Evolutionary conservation across 2,329 filamentous ascomycete species (phyloP), one percentile per base, ranked within the genome.

Genomic region (Grosmannia huntii): DNA sequence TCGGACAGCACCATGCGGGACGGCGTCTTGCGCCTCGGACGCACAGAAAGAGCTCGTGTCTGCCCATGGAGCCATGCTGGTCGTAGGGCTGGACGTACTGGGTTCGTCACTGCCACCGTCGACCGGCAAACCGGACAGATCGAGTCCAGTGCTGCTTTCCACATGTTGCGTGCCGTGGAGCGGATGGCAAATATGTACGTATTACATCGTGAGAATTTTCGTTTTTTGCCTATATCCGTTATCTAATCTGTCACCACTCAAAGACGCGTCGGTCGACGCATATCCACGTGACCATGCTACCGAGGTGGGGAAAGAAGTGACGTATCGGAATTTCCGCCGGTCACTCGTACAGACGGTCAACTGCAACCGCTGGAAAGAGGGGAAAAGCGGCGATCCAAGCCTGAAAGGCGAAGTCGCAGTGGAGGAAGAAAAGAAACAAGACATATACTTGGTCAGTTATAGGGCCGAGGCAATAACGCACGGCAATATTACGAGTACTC

Each of bases 1-100:
- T 81, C 75, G 10, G 81, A 81, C 7, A 84, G 73, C 33, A 80
- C 75, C 80, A 83, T 82, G 55, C 81, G 79, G 49, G 79, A 80
- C 41, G 81, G 76, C 57, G 61, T 57, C 25, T 49, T 61, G 5
- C 60, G 51, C 9, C 51, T 59, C 11, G 48, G 58, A 7, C 50
- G 56, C 9, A 50, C 53, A 5, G 58, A 58, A 10, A 60, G 36
- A n/a, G 51, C 58, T 6, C 62, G 60, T 5, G 58, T 61, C 33
- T 62, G 60, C 50, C 16, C 41, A 5, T 14, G 21, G 19, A 27
- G 41, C 54, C 49, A 58, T 55, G 27, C 33, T 23, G 21, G 46
- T 5, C 49, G 9, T n/a, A 31, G 19, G n/a, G 44, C 27, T 16
- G 51, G 48, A 25, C 41, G 38, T 3, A 12, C 12, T 7, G 23